Conservation (phyloP, 1,284 basidiomycete species). For the Ceratobasidium sp. region DNA sequence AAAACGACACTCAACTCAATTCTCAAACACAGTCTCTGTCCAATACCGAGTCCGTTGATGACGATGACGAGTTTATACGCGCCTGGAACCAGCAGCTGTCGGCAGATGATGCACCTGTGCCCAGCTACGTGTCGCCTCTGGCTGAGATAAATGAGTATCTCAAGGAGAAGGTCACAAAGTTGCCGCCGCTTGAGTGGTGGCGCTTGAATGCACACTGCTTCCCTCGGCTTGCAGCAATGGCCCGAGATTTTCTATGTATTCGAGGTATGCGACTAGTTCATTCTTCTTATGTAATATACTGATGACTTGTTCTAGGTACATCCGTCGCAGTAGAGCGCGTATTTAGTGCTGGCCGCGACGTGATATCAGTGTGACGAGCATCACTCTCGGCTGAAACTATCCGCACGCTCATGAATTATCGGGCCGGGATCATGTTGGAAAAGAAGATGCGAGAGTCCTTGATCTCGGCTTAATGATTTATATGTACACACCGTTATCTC, state of each 20-base stretch:
- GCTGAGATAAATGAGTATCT: not conserved
- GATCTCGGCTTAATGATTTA: no score
- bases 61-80: not conserved
- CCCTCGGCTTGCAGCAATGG: constrained; percentile 12
- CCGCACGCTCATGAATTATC: constrained; percentile 30
- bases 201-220: not conserved
- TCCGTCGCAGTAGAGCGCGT: constrained; percentile 37
- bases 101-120: not conserved
- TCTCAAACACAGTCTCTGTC: not conserved
- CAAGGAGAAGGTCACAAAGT: not conserved
- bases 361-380: constrained; percentile 37
- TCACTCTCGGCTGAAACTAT: constrained; percentile 42
- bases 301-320: not conserved
- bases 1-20: no score
- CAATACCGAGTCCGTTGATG: not conserved
- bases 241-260: constrained; percentile 21
- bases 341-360: constrained; percentile 34
- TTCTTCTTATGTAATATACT: not conserved
- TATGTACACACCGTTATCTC: no score
- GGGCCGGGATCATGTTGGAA: constrained; percentile 29
- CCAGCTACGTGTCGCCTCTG: not conserved
- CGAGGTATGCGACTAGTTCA: constrained; percentile 1
- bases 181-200: not conserved
- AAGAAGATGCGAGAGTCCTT: not conserved
- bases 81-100: constrained; percentile 5